Evolutionary conservation across 1,284 basidiomycete species (phyloP), one percentile per base, ranked within the genome.

Genomic region (Laetiporus sulphureus): DNA sequence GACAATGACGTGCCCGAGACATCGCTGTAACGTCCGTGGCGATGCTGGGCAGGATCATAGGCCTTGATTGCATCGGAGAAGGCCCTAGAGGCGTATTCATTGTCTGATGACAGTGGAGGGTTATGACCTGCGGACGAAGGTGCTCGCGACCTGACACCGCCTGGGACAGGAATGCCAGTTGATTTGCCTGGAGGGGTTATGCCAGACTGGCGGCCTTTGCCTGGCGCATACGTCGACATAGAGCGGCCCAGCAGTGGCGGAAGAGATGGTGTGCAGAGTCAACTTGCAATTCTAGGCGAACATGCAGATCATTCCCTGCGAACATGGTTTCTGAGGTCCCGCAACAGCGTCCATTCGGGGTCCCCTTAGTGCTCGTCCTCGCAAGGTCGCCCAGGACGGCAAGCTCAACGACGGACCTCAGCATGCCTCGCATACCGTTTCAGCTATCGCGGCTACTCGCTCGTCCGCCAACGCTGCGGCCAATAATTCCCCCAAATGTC

Each of bases 11-110:
- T 62, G 33, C 54, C 60, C 2, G 73, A 67, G n/a, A 65, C 48
- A 47, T 66, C 67, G 40, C 66, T 63, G 40, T 62, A 44, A 41
- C 67, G 45, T 40, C 58, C 55, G 42, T 62, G 49, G 47, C 78
- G 77, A 62, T 87, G 81, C 33, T 75, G 72, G 21, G 80, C 73
- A 24, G 86, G 87, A 58, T 89, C 82, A 54, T 90, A 84, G 34
- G 82, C 75, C 52, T 72, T 80, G 58, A 90, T 76, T 18, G 85
- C 86, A 49, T 88, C 85, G 35, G 72, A 74, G 51, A 90, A 82
- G 12, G 85, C 79, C 50, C 72, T 72, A 38, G 75, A 72, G 50
- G 77, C 73, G 47, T 71, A 77, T 37, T 83, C 75, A 40, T 63
- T 60, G 53, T 79, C 74, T 42, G 60, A 49, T 32, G 51, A 49